These are phyloP conservation scores for Penicillium daleae DNA, from an alignment of 495 filamentous ascomycete genomes.

Conservation along the genomic window DNA sequence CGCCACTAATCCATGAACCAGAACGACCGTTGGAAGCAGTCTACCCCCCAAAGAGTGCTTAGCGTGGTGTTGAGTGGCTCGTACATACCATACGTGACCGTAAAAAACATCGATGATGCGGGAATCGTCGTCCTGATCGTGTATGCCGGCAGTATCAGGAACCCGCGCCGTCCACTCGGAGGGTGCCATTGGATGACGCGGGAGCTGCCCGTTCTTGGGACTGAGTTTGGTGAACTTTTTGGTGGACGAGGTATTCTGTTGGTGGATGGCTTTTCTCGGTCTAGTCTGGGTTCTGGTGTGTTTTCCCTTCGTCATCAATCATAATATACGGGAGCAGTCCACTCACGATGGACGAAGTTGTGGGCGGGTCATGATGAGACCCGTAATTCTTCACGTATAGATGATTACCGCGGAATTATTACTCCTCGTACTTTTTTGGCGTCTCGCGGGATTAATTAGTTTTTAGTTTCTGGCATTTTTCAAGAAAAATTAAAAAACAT, in stretches of 20 bases:
- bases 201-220: constrained; percentile 19
- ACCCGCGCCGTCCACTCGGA: constrained; percentile 15
- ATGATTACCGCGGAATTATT: neutral
- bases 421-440: constrained; percentile 1
- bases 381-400: constrained; percentile 6
- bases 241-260: constrained; percentile 4
- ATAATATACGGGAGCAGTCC: neutral
- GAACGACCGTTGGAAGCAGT: constrained; percentile 3
- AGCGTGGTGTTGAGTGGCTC: neutral
- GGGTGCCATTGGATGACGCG: constrained; percentile 25
- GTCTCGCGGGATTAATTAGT: neutral
- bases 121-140: neutral
- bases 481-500: neutral
- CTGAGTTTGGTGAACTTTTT: constrained; percentile 20
- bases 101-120: neutral
- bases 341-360: neutral
- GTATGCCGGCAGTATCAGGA: constrained; percentile 18
- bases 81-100: neutral
- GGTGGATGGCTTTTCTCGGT: neutral
- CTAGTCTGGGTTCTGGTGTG: neutral
- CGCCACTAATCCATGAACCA: constrained; percentile 3
- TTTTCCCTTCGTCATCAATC: neutral
- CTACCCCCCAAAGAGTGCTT: neutral
- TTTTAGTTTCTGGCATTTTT: neutral
- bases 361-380: neutral